Conservation (phyloP, 257 asterid species). For the Ophiorrhiza pumila region DNA sequence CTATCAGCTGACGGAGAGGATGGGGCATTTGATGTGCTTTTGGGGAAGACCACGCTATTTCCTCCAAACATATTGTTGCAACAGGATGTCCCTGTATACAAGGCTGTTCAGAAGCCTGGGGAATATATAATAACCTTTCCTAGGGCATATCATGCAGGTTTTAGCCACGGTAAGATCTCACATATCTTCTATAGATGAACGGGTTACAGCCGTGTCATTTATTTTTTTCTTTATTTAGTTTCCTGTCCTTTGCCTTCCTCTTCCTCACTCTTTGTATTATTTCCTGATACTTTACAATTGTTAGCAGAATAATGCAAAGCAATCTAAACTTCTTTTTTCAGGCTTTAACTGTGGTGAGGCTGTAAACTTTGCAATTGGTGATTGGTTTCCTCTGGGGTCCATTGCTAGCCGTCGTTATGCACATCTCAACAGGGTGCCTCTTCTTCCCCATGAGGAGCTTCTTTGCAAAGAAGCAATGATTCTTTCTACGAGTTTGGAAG, state of each 20-base stretch:
- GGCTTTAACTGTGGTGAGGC: slow-evolving; percentile 99
- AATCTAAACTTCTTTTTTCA: slow-evolving; percentile 20
- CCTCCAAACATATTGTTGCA: slow-evolving; percentile 82
- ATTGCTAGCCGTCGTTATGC: slow-evolving; percentile 93
- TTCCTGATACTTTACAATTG: neutral
- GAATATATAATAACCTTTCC: slow-evolving; percentile 90
- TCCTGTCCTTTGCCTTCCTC: neutral
- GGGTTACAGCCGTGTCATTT: neutral
- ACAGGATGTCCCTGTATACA: slow-evolving; percentile 82
- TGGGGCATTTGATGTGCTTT: slow-evolving; percentile 93
- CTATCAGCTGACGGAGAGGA: slow-evolving; percentile 82
- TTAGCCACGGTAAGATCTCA: slow-evolving; percentile 77
- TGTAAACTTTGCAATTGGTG: slow-evolving; percentile 90
- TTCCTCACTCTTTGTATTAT: neutral
- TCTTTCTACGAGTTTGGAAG: slow-evolving; percentile 36
- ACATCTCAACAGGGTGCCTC: slow-evolving; percentile 71
- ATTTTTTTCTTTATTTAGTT: neutral
- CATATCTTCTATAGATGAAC: slow-evolving; percentile 2
- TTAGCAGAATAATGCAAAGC: neutral
- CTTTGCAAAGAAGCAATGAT: slow-evolving; percentile 93
- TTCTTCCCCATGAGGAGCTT: slow-evolving; percentile 96
- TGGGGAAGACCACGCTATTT: slow-evolving; percentile 93
- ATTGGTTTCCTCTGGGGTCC: slow-evolving; percentile 93
- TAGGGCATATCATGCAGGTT: slow-evolving; percentile 97
- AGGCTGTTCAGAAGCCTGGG: slow-evolving; percentile 96